Conservation (phyloP, 2,329 filamentous ascomycete genomes). For the Rasamsonia emersonii region DNA sequence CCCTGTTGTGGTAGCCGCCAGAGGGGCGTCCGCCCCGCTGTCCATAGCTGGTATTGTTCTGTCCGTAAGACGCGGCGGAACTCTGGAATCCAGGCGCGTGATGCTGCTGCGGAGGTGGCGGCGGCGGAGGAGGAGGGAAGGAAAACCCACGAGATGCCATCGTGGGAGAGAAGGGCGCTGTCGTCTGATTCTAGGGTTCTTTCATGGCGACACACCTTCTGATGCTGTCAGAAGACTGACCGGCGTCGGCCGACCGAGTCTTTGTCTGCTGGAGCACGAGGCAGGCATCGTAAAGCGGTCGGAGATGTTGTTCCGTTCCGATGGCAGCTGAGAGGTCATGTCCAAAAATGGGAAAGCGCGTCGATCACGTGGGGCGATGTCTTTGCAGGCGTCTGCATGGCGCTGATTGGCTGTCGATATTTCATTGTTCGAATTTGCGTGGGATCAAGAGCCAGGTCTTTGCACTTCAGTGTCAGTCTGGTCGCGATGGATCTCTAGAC, state of each 20-base stretch:
- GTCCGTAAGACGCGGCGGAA: slow-evolving; percentile 16
- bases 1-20: slow-evolving; percentile 20
- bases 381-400: too few species aligned
- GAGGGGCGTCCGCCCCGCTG: slow-evolving; percentile 19
- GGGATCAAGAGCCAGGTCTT: too few species aligned
- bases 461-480: too few species aligned
- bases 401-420: background rate
- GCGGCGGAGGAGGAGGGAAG: slow-evolving; percentile 39
- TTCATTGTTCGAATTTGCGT: too few species aligned
- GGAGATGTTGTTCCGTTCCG: slow-evolving; percentile 18
- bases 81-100: slow-evolving; percentile 14
- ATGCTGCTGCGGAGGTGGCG: slow-evolving; percentile 23
- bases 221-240: background rate
- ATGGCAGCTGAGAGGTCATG: slow-evolving; percentile 5
- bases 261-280: too few species aligned
- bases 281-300: too few species aligned
- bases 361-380: too few species aligned
- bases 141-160: slow-evolving; percentile 38
- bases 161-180: slow-evolving; percentile 11
- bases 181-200: background rate
- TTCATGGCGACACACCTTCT: slow-evolving; percentile 2
- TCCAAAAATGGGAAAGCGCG: background rate
- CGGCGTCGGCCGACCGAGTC: too few species aligned
- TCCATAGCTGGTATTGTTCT: slow-evolving; percentile 13
- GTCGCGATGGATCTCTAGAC: too few species aligned